Evolutionary conservation across 768 basidiomycete genomes (phyloP).

Genomic region (Termitomyces sp.): DNA sequence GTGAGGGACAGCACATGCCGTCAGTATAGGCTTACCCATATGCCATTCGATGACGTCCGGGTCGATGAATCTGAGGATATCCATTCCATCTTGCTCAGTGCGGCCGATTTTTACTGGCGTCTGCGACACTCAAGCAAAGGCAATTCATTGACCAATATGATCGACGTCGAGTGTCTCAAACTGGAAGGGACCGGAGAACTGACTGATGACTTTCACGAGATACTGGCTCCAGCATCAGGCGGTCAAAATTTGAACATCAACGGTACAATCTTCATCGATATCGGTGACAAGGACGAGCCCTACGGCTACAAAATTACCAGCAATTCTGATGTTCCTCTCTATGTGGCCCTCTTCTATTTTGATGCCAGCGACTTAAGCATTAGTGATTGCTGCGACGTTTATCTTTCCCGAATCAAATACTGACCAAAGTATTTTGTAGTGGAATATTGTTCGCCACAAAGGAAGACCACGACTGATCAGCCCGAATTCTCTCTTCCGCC

Average conservation of each 20-base stretch:
- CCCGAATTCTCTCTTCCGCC: background rate
- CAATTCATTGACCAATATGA: too few species aligned
- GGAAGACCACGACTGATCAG: background rate
- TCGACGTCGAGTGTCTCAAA: too few species aligned
- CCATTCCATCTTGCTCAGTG: too few species aligned
- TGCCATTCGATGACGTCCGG: too few species aligned
- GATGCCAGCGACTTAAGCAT: background rate
- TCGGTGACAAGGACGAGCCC: background rate
- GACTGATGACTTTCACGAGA: too few species aligned
- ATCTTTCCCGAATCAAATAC: background rate
- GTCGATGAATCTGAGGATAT: too few species aligned
- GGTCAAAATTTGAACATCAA: background rate
- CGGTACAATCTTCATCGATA: background rate
- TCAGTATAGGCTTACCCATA: too few species aligned
- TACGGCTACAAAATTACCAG: background rate
- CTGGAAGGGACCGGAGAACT: too few species aligned
- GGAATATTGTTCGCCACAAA: background rate
- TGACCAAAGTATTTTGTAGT: background rate
- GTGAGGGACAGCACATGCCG: too few species aligned
- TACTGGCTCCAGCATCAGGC: too few species aligned
- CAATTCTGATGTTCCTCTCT: background rate
- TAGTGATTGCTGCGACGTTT: background rate
- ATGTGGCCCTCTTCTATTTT: slow-evolving; percentile 3
- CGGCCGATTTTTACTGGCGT: too few species aligned
- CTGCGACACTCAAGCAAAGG: too few species aligned